A percentile compares a stretch with the other conserved stretches of the same genome.
These are phyloP conservation scores for Sesbania bispinosa DNA, from an alignment of 306 rosid genomes.

Conservation along the genomic window DNA sequence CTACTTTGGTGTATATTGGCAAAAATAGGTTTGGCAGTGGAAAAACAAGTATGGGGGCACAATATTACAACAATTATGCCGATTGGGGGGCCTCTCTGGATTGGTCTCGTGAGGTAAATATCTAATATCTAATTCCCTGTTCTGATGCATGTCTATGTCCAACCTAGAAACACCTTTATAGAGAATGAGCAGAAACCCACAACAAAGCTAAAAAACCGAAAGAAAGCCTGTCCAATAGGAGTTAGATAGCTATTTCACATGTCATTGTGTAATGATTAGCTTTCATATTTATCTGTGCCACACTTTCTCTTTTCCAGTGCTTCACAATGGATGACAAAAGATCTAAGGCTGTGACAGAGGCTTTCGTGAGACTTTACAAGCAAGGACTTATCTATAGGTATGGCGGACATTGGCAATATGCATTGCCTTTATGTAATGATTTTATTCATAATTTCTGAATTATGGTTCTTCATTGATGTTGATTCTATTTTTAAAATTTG, in stretches of 20 bases:
- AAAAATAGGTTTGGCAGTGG: slow-evolving; percentile 91
- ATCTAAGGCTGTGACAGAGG: slow-evolving; percentile 87
- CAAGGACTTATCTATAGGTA: slow-evolving; percentile 85
- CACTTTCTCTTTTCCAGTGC: slow-evolving; percentile 53
- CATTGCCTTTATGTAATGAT: not conserved
- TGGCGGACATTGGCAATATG: slow-evolving; percentile 17
- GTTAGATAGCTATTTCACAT: not conserved
- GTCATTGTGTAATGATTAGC: not conserved
- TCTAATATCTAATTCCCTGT: not conserved
- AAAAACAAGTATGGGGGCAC: slow-evolving; percentile 80
- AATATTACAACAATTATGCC: slow-evolving; percentile 75
- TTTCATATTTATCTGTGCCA: not conserved
- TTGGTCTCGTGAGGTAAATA: slow-evolving; percentile 94
- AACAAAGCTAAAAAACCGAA: no score
- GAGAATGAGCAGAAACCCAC: not conserved
- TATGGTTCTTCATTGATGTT: not conserved
- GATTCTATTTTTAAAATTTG: not conserved
- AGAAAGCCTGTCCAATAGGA: not conserved
- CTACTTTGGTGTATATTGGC: slow-evolving; percentile 23
- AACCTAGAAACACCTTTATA: not conserved
- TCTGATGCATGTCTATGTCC: not conserved
- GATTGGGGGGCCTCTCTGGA: slow-evolving; percentile 94
- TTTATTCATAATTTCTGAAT: slow-evolving; percentile 21
- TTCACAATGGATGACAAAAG: slow-evolving; percentile 94
- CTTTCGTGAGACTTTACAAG: slow-evolving; percentile 78